A percentile compares a stretch with the other conserved stretches of the same genome.
Evolutionary conservation across 192 early-diverging fungal genomes (phyloP).

Genomic region (Entomortierella chlamydospora): DNA sequence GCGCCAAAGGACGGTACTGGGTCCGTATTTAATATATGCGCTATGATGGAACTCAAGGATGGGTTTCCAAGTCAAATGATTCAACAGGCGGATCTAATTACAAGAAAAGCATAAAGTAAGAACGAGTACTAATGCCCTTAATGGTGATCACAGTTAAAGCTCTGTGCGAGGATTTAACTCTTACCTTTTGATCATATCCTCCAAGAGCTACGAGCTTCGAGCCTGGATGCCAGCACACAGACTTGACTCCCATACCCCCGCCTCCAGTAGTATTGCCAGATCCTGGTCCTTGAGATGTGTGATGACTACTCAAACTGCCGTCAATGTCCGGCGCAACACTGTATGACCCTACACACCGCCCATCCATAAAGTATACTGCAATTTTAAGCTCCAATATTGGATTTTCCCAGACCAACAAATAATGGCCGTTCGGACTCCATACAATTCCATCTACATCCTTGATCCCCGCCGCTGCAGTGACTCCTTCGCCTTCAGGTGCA

Average conservation of each 20-base stretch:
- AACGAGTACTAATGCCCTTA: no score
- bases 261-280: slow-evolving; percentile 51
- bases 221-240: slow-evolving; percentile 77
- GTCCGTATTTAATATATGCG: slow-evolving; percentile 40
- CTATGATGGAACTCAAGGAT: slow-evolving; percentile 73
- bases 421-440: slow-evolving; percentile 90
- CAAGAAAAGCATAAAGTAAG: not conserved
- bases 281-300: slow-evolving; percentile 58
- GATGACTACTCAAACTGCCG: not conserved
- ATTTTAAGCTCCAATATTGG: slow-evolving; percentile 66
- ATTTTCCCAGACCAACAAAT: slow-evolving; percentile 82
- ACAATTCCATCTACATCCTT: slow-evolving; percentile 77
- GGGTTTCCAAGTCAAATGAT: slow-evolving; percentile 77
- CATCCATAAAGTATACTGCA: slow-evolving; percentile 34
- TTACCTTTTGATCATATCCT: slow-evolving; percentile 88
- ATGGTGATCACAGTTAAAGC: no score
- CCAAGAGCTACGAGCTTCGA: slow-evolving; percentile 84
- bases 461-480: slow-evolving; percentile 58
- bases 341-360: slow-evolving; percentile 26
- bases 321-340: slow-evolving; percentile 1
- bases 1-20: slow-evolving; percentile 43
- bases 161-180: no score
- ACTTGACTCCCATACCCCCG: slow-evolving; percentile 81
- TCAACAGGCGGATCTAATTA: slow-evolving; percentile 72
- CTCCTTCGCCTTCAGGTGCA: slow-evolving; percentile 13